Conservation (phyloP, 768 basidiomycete genomes). For the Strobilomyces confusus region DNA sequence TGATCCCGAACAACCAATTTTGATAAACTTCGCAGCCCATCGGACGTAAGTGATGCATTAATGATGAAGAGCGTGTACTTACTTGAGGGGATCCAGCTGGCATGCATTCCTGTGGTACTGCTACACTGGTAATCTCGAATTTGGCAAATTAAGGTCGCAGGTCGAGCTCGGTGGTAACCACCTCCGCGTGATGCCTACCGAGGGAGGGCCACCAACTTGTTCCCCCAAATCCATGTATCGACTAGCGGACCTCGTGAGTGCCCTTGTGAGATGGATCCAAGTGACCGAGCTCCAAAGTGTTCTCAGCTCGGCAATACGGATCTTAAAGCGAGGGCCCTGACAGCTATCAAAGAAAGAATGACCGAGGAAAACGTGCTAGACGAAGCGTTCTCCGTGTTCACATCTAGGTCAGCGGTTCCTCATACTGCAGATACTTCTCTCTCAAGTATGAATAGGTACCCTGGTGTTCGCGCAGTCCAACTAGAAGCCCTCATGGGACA, state of each 20-base stretch:
- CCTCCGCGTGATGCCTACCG: not conserved
- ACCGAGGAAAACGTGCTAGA: conserved; percentile 17
- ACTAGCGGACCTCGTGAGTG: conserved; percentile 29
- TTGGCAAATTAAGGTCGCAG: conserved; percentile 18
- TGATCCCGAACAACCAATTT: not conserved
- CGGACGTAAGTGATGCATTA: conserved; percentile 11
- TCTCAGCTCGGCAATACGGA: conserved; percentile 13
- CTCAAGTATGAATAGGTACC: conserved; percentile 11
- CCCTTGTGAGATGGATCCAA: not conserved
- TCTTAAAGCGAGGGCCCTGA: conserved; percentile 17
- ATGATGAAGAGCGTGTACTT: not conserved
- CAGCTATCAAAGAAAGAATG: conserved; percentile 18
- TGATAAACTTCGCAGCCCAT: conserved; percentile 14
- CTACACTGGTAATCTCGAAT: conserved; percentile 20
- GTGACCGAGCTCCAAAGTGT: not conserved
- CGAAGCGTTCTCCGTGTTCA: conserved; percentile 27
- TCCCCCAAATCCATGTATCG: conserved; percentile 39
- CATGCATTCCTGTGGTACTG: conserved; percentile 24
- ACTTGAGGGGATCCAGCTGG: conserved; percentile 15
- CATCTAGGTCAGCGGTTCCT: conserved; percentile 16
- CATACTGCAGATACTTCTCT: not conserved
- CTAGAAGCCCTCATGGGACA: conserved; percentile 12
- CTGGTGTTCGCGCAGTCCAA: conserved; percentile 14
- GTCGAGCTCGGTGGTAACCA: not conserved
- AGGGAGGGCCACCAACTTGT: conserved; percentile 15